Percentiles rank a stretch among this genome's conserved stretches.
These are phyloP conservation scores for Cryptococcus sp. DNA, from an alignment of 1,284 basidiomycete species.

Conservation along the genomic window DNA sequence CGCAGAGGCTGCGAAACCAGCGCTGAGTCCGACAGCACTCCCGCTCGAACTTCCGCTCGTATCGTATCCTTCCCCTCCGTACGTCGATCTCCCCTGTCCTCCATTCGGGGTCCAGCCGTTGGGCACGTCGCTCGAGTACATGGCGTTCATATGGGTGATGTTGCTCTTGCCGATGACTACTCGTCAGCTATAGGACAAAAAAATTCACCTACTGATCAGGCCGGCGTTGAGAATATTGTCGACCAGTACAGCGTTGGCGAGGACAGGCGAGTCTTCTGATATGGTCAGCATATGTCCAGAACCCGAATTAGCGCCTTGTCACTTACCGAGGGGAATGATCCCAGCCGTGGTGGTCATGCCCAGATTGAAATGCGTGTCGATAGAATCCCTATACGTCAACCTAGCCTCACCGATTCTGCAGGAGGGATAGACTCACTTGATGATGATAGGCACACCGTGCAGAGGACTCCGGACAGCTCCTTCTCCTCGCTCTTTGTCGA, in stretches of 20 bases:
- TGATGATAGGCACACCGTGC: constrained; percentile 23
- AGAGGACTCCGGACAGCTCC: constrained; percentile 10
- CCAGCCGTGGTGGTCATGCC: background rate
- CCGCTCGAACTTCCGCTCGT: constrained; percentile 1
- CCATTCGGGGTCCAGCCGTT: constrained; percentile 1
- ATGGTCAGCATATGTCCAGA: background rate
- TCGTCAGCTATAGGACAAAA: background rate
- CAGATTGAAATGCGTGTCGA: background rate
- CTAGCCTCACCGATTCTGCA: no score
- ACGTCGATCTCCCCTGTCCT: background rate
- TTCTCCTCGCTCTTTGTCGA: constrained; percentile 15
- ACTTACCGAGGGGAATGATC: background rate
- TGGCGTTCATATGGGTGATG: constrained; percentile 1
- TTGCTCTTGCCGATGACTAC: constrained; percentile 6
- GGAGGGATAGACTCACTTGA: constrained; percentile 25
- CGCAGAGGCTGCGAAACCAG: constrained; percentile 1
- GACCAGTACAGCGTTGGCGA: background rate
- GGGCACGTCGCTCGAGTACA: background rate
- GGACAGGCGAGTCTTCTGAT: background rate
- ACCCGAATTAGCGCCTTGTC: background rate
- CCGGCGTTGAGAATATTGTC: constrained; percentile 4
- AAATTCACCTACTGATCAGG: constrained; percentile 6
- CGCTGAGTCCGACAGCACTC: constrained; percentile 3
- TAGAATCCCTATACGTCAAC: background rate
- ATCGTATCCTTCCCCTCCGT: constrained; percentile 11